These are phyloP conservation scores for Elsinoe necatrix DNA, from an alignment of 2,329 filamentous ascomycete genomes.

Conservation along the genomic window DNA sequence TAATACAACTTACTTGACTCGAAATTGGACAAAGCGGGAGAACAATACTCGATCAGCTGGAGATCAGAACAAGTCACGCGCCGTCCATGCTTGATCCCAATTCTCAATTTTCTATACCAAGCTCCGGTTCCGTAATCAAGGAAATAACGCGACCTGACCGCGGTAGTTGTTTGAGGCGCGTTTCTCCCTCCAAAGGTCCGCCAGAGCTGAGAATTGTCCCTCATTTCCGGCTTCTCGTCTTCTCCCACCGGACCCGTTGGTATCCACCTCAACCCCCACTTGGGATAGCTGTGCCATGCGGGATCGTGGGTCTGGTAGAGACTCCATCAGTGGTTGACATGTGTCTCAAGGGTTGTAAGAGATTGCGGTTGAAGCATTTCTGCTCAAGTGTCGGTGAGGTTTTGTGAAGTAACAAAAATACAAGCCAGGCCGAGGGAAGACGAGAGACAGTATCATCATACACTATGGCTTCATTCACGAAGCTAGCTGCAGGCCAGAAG, in stretches of 20 bases:
- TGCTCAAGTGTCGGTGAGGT: neutral
- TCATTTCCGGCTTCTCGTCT: neutral
- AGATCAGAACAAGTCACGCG: neutral
- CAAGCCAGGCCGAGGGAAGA: neutral
- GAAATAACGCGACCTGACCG: neutral
- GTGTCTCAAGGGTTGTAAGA: neutral
- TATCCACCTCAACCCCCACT: neutral
- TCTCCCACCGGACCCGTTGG: neutral
- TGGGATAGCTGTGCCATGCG: neutral
- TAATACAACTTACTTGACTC: neutral
- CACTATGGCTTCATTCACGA: constrained; percentile 65
- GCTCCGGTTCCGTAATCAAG: neutral
- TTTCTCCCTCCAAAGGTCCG: neutral
- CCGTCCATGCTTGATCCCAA: neutral
- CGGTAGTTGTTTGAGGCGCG: neutral
- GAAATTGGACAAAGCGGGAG: no score
- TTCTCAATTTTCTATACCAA: neutral
- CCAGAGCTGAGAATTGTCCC: neutral
- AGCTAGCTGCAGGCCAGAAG: constrained; percentile 51
- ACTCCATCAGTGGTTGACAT: neutral
- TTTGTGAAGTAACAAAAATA: neutral
- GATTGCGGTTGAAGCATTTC: neutral
- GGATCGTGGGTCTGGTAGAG: constrained; percentile 4
- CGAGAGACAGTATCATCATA: neutral
- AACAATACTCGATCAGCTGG: no score